Evolutionary conservation across 2,329 filamentous ascomycete genomes (phyloP).

Genomic region (Verticillium isaacii): DNA sequence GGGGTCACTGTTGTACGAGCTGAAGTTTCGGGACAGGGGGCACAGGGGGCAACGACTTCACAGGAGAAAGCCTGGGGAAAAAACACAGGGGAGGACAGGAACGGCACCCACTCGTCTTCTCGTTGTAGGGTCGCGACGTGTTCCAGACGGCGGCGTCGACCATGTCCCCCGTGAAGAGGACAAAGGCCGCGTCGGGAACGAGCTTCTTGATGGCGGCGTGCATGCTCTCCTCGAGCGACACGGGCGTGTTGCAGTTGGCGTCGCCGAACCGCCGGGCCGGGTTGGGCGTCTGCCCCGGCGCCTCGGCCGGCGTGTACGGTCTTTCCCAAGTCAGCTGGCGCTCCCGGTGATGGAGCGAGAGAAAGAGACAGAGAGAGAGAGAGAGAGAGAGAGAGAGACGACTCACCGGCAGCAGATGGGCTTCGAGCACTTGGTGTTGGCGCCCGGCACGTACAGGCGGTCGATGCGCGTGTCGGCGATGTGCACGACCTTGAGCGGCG

Average conservation of each 20-base stretch:
- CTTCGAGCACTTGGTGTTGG: conserved; percentile 51
- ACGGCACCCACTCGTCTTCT: conserved; percentile 23
- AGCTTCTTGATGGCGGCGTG: conserved; percentile 42
- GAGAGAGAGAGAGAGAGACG: too few relatives aligned
- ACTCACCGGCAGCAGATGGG: conserved; percentile 53
- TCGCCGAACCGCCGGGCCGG: conserved; percentile 50
- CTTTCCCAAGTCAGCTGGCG: conserved; percentile 16
- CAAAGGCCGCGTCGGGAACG: conserved; percentile 37
- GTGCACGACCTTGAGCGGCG: conserved; percentile 50
- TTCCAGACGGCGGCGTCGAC: conserved; percentile 48
- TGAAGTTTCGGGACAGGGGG: too few relatives aligned
- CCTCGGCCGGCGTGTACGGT: conserved; percentile 39
- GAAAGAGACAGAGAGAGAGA: too few relatives aligned
- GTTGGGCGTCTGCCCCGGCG: conserved; percentile 39
- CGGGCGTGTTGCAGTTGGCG: conserved; percentile 46
- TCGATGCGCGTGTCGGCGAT: conserved; percentile 58
- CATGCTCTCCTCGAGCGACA: conserved; percentile 49
- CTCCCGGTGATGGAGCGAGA: not conserved
- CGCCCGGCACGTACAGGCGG: conserved; percentile 46
- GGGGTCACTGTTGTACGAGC: too few relatives aligned
- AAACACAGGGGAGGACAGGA: not conserved
- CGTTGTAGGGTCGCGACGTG: conserved; percentile 26
- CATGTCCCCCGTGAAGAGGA: conserved; percentile 57
- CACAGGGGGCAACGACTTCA: too few relatives aligned
- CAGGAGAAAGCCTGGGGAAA: not conserved